These are phyloP conservation scores for Musa troglodytarum DNA, from an alignment of 176 grass and related monocot species.

Conservation along the genomic window DNA sequence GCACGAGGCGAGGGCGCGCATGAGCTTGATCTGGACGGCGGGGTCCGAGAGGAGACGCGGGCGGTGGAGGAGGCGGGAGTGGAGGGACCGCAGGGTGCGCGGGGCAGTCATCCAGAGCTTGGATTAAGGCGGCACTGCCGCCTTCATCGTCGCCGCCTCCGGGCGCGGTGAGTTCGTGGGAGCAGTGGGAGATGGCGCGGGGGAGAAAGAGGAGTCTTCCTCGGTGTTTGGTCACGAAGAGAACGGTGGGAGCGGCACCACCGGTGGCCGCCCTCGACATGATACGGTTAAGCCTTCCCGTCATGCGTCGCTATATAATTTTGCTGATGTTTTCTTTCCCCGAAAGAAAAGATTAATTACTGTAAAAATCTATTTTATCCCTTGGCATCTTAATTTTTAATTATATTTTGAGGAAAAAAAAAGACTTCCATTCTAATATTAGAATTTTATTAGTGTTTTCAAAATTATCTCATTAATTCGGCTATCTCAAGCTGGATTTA, in stretches of 20 bases:
- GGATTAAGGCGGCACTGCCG: constrained; percentile 24
- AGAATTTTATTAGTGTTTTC: no score
- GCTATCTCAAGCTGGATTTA: no score
- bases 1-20: constrained; percentile 63
- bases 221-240: background rate
- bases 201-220: background rate
- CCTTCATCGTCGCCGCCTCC: background rate
- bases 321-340: no score
- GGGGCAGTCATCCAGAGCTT: constrained; percentile 38
- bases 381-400: no score
- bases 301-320: no score
- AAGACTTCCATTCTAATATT: no score
- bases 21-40: constrained; percentile 44
- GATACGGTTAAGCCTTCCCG: background rate
- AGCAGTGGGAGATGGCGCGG: background rate
- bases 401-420: no score
- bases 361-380: no score
- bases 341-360: no score
- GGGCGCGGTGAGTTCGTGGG: background rate
- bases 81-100: constrained; percentile 24
- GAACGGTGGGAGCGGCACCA: background rate
- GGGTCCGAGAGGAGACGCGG: constrained; percentile 29
- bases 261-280: background rate
- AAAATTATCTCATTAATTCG: no score
- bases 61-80: constrained; percentile 37